Percentiles rank a stretch among this genome's conserved stretches.
These are phyloP conservation scores for Crepidotus sp. DNA, from an alignment of 1,284 basidiomycete genomes.

Conservation along the genomic window DNA sequence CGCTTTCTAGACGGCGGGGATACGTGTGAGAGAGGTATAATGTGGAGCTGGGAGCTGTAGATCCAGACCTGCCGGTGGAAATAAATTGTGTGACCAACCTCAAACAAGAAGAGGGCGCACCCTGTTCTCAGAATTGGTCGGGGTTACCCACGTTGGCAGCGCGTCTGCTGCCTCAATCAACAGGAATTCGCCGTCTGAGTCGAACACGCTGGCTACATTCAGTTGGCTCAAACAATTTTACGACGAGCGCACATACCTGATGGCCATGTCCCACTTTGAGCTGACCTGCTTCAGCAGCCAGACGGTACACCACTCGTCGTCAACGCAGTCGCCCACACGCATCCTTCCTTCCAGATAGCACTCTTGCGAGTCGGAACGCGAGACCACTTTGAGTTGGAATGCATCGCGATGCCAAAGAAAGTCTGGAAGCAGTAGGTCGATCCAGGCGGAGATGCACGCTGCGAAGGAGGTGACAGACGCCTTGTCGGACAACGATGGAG, in stretches of 20 bases:
- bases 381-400: constrained; percentile 70
- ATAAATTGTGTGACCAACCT: constrained; percentile 21
- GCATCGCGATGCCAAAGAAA: constrained; percentile 86
- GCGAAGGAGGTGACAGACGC: constrained; percentile 60
- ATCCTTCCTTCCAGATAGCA: constrained; percentile 68
- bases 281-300: constrained; percentile 80
- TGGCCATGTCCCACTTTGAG: constrained; percentile 64
- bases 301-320: constrained; percentile 93
- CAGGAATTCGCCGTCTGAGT: constrained; percentile 93
- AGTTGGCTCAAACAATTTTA: constrained; percentile 11
- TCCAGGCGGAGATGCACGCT: constrained; percentile 54
- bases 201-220: constrained; percentile 50
- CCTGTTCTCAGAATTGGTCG: constrained; percentile 85
- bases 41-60: constrained; percentile 70
- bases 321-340: constrained; percentile 87
- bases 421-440: constrained; percentile 49
- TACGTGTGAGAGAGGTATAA: constrained; percentile 70
- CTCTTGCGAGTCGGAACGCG: constrained; percentile 35
- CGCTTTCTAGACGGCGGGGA: constrained; percentile 56
- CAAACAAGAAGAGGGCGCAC: constrained; percentile 42
- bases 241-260: constrained; percentile 44
- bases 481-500: constrained; percentile 41
- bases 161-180: constrained; percentile 93
- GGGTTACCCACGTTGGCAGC: constrained; percentile 87
- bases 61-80: constrained; percentile 76